Base-by-base conservation (phyloP, 1,139 yeast species). In the Kazachstania sp. region DNA sequence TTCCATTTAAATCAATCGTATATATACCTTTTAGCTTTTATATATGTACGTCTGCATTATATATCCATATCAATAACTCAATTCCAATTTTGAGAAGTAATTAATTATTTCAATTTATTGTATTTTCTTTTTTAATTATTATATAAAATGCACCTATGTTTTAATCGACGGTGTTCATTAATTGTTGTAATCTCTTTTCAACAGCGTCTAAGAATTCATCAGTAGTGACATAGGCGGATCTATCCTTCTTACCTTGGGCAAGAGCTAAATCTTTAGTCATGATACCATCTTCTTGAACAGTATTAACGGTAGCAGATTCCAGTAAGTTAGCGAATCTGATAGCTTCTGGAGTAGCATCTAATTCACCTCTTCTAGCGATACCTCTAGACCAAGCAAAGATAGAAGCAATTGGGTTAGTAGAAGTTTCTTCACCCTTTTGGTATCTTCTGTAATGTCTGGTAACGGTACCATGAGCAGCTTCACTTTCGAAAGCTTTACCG, bases 341-440 rank as follows among this genome's bases (percentile, higher is more conserved):
- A 50, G 83, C 88, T 11, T 77, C 85, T 41, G 84, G 84, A 38
- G 90, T 83, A 45, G 67, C 66, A 63, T 84, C 94, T 58, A 84
- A 71, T 64, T 77, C 79, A 60, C 92, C 94, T 74, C 94, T 80
- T 66, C 84, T 88, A 50, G 81, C 78, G 47, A 84, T 70, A 67
- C 94, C 94, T 68, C 90, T 77, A n/a, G 88, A 67, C 94, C 94
- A 84, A 32, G 94, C 94, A 61, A 83, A 84, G 51, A 84, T 84
- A 11, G 88, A 83, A 2, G 94, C 94, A 66, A 84, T 84, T 7
- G 94, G 83, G 69, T 84, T 84, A 48, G 94, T 84, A 6, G 88
- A 82, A 13, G 94, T 84, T 64, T 83, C 90, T 65, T 83, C 81
- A 51, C 94, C 94, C 65, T 80, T 82, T 69, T 84, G 92, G 63